Conservation (phyloP, 257 asterid genomes). For the Prunella vulgaris region DNA sequence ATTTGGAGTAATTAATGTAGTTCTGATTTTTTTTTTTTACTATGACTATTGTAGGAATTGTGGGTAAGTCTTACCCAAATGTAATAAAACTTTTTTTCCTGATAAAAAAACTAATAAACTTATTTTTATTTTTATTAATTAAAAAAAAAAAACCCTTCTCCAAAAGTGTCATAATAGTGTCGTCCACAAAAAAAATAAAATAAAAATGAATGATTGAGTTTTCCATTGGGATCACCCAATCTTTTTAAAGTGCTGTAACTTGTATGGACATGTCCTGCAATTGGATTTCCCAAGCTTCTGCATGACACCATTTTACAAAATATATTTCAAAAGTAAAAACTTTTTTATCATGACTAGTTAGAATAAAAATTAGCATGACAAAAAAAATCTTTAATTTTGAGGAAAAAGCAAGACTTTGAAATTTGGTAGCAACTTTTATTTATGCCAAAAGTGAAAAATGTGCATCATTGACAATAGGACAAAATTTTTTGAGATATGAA, state of each 20-base stretch:
- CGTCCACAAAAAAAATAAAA: constrained; percentile 31
- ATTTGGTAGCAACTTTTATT: not conserved
- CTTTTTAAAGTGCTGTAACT: constrained; percentile 1
- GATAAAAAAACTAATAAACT: not conserved
- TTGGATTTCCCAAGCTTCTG: too few relatives aligned
- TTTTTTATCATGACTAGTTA: too few relatives aligned
- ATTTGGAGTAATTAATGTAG: too few relatives aligned
- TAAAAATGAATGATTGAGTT: constrained; percentile 37
- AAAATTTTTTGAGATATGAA: not conserved
- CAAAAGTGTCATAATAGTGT: constrained; percentile 36
- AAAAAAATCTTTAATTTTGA: not conserved
- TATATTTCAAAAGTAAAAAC: not conserved
- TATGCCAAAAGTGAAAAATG: not conserved
- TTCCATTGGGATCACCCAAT: constrained; percentile 15
- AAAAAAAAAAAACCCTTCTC: not conserved
- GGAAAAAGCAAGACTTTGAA: not conserved
- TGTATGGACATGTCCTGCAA: too few relatives aligned
- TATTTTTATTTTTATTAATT: not conserved
- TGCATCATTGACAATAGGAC: constrained; percentile 5
- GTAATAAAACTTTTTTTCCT: too few relatives aligned
- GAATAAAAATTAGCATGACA: not conserved
- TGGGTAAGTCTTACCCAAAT: too few relatives aligned
- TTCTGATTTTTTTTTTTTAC: too few relatives aligned
- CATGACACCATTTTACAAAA: not conserved
- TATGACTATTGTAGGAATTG: too few relatives aligned